A percentile compares a stretch with the other conserved stretches of the same genome.
Evolutionary conservation across 2,329 filamentous ascomycete species (phyloP).

Genomic region (Pseudofabraea citricarpa): DNA sequence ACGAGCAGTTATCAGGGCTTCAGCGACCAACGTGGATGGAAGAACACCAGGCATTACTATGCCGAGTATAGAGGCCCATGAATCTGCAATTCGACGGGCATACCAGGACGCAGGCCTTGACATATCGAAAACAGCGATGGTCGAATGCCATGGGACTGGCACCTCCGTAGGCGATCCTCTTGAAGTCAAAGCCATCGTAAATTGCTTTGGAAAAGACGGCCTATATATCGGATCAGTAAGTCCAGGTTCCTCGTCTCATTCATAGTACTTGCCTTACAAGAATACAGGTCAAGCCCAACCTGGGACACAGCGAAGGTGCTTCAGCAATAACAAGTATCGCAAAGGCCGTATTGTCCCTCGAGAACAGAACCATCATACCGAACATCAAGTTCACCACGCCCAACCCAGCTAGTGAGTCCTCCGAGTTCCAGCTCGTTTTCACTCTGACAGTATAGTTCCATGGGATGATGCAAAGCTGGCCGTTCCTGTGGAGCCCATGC

Average conservation of each 20-base stretch:
- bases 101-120: constrained; percentile 5
- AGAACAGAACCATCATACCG: constrained; percentile 14
- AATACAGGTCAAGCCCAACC: constrained; percentile 28
- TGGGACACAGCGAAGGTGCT: constrained; percentile 40
- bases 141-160: constrained; percentile 7
- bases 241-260: too few species aligned
- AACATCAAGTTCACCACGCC: constrained; percentile 19
- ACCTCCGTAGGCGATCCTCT: constrained; percentile 8
- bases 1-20: constrained; percentile 47
- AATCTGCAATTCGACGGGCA: neutral
- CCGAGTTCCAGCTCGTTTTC: neutral
- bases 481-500: constrained; percentile 7
- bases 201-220: neutral
- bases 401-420: constrained; percentile 22
- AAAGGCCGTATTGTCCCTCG: constrained; percentile 26
- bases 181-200: constrained; percentile 3
- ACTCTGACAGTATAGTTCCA: neutral
- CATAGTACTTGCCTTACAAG: too few species aligned
- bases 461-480: neutral
- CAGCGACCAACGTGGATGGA: constrained; percentile 48
- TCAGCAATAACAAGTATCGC: constrained; percentile 36
- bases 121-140: neutral
- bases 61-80: constrained; percentile 41
- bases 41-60: constrained; percentile 51
- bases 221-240: neutral